Conservation (phyloP, 371 early-diverging fungal genomes). For the Entomophthora muscae region DNA sequence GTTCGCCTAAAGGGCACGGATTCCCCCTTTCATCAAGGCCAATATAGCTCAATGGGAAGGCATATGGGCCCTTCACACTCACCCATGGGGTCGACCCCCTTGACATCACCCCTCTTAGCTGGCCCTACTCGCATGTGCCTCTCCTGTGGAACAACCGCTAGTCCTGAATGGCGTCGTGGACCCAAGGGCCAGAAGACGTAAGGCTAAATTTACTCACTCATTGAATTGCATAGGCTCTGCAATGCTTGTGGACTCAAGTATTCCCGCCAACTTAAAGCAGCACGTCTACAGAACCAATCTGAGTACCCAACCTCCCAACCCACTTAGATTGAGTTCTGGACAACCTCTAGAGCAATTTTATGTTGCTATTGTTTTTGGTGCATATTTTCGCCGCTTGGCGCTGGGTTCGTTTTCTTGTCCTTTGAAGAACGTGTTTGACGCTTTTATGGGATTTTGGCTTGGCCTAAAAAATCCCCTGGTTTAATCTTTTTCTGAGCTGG, state of each 20-base stretch:
- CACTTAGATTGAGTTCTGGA: background rate
- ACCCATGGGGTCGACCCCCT: background rate
- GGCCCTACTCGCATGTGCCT: background rate
- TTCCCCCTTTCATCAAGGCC: background rate
- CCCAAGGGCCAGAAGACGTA: conserved; percentile 46
- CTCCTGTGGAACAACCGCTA: conserved; percentile 34
- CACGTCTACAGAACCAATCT: background rate
- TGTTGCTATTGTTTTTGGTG: background rate
- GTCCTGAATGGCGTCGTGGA: conserved; percentile 58
- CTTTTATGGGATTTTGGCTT: background rate
- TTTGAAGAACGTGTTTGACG: background rate
- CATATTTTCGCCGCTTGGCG: background rate
- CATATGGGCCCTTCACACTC: background rate
- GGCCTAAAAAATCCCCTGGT: background rate
- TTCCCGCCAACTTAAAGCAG: conserved; percentile 18
- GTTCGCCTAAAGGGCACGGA: background rate
- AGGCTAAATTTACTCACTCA: background rate
- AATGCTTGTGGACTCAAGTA: conserved; percentile 59
- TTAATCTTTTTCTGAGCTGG: background rate
- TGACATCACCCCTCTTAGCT: conserved; percentile 2
- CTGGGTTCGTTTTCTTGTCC: background rate
- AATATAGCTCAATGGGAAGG: background rate
- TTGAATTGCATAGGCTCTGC: conserved; percentile 23
- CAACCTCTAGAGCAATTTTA: background rate
- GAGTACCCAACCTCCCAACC: background rate